phyloP scores from a whole-genome alignment of 257 asterid genomes.

The Solanum peruvianum region DNA sequence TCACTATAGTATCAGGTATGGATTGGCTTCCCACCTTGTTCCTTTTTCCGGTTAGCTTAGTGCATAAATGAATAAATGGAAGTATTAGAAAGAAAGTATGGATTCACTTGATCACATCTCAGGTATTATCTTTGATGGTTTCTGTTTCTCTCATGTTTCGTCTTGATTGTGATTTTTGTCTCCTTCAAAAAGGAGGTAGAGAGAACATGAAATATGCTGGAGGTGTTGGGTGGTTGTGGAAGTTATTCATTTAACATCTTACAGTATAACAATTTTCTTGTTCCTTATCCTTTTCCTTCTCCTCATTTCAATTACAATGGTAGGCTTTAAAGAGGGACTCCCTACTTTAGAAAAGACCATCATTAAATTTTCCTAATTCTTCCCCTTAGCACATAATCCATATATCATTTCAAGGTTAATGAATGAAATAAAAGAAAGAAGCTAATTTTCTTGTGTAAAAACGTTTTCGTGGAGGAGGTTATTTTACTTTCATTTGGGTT shows the following conservation, averaged over 20 bases:
- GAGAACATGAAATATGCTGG: neutral
- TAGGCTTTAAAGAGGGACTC: neutral
- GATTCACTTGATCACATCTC: neutral
- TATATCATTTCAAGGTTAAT: neutral
- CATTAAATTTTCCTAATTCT: neutral
- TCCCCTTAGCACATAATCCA: neutral
- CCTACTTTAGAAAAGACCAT: neutral
- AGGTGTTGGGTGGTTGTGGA: neutral
- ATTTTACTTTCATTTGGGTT: neutral
- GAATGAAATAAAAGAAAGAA: neutral
- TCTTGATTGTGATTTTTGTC: neutral
- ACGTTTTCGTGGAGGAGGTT: neutral
- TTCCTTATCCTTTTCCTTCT: neutral
- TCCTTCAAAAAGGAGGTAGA: neutral
- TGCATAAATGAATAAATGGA: neutral
- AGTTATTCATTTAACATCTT: neutral
- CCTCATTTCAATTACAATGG: neutral
- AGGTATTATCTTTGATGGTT: neutral
- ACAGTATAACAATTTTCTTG: neutral
- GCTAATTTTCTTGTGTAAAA: neutral
- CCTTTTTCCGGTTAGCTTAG: neutral
- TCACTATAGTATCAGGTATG: constrained; percentile 91
- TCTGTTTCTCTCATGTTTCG: neutral
- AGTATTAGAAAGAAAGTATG: neutral
- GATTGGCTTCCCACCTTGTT: neutral